phyloP scores from a whole-genome alignment of 2,329 filamentous ascomycete genomes.

The Hirsutella minnesotensis region DNA sequence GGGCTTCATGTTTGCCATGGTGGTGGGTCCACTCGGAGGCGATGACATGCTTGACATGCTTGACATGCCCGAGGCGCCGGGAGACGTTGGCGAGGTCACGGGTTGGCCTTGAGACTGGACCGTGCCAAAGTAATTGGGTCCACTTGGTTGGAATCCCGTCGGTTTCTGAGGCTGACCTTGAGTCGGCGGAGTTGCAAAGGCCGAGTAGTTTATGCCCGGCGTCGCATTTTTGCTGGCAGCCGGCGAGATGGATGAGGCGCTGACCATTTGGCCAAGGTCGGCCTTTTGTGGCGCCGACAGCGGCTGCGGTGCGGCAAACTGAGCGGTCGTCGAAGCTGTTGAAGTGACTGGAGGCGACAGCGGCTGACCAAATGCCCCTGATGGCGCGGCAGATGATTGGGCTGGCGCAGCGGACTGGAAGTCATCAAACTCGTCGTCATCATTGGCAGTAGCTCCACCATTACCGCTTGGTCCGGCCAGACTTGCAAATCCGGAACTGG shows the following conservation, averaged over 20 bases:
- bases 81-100: constrained; percentile 14
- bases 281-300: constrained; percentile 72
- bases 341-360: constrained; percentile 36
- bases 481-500: constrained; percentile 33
- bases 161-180: constrained; percentile 41
- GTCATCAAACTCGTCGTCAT: constrained; percentile 93
- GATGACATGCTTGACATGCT: constrained; percentile 16
- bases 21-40: constrained; percentile 22
- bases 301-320: constrained; percentile 74
- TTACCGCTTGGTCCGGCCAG: constrained; percentile 19
- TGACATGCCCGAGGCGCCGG: constrained; percentile 2
- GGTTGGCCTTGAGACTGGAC: constrained; percentile 36
- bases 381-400: constrained; percentile 30
- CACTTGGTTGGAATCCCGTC: constrained; percentile 58
- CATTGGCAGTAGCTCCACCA: constrained; percentile 25
- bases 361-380: constrained; percentile 23
- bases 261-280: constrained; percentile 69
- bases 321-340: constrained; percentile 42
- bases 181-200: constrained; percentile 33
- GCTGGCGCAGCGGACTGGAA: constrained; percentile 78
- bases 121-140: constrained; percentile 93
- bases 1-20: constrained; percentile 35
- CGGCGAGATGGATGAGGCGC: constrained; percentile 71
- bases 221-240: constrained; percentile 36
- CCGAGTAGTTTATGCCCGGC: constrained; percentile 51